A percentile compares a stretch with the other conserved stretches of the same genome.
Conservation (phyloP, 352 stramenopile species). For the Achlya hypogyna region DNA sequence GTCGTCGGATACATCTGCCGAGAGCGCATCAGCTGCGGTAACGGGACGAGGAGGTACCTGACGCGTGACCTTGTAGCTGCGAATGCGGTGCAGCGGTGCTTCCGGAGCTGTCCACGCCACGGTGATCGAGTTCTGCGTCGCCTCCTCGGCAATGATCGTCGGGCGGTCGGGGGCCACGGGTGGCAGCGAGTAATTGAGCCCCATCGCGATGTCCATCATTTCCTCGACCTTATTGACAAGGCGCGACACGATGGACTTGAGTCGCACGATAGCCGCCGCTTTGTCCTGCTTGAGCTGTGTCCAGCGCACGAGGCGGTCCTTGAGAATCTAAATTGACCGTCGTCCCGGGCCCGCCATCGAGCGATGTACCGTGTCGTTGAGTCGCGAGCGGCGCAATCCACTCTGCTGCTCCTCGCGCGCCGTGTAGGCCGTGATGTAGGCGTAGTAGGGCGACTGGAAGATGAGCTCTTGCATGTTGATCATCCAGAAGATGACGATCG, state of each 20-base stretch:
- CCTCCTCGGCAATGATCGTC: slow-evolving; percentile 31
- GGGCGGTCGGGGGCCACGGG: slow-evolving; percentile 62
- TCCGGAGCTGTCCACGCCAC: slow-evolving; percentile 58
- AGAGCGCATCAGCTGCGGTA: background rate
- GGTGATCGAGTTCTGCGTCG: slow-evolving; percentile 65
- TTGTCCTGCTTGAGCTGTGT: slow-evolving; percentile 78
- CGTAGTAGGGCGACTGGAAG: slow-evolving; percentile 14
- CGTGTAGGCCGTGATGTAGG: slow-evolving; percentile 13
- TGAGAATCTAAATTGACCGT: background rate
- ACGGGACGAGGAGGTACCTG: slow-evolving; percentile 23
- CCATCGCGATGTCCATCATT: slow-evolving; percentile 83
- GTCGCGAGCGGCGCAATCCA: background rate
- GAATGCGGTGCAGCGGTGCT: slow-evolving; percentile 63
- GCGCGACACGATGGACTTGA: slow-evolving; percentile 83
- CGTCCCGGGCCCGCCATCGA: background rate
- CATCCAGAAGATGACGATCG: slow-evolving; percentile 69
- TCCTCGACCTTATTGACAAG: slow-evolving; percentile 83
- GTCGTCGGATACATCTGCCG: slow-evolving; percentile 58
- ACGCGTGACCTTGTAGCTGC: slow-evolving; percentile 66
- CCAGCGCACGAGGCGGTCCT: slow-evolving; percentile 50
- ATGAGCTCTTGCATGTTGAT: slow-evolving; percentile 58
- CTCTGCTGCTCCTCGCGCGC: background rate
- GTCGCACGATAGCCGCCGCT: slow-evolving; percentile 59
- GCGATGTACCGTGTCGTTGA: background rate
- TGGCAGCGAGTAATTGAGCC: slow-evolving; percentile 71